Evolutionary conservation across 1,284 basidiomycete species (phyloP).

Genomic region (Sporisorium exsertum): DNA sequence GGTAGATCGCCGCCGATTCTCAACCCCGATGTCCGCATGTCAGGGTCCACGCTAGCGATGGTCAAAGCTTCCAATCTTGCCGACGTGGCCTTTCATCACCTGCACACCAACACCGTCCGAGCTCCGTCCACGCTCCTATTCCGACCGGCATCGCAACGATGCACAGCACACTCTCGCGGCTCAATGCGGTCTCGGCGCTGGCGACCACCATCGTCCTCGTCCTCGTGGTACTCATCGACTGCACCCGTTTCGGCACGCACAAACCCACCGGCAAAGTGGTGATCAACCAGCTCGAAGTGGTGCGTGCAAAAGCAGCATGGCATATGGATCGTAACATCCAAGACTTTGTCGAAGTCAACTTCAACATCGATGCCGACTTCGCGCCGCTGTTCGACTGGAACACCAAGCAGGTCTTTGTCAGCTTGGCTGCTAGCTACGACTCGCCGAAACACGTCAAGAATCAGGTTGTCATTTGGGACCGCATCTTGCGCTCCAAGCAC

Average conservation of each 20-base stretch:
- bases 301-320: constrained; percentile 40
- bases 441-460: constrained; percentile 71
- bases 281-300: constrained; percentile 75
- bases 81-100: neutral
- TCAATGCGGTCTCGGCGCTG: constrained; percentile 80
- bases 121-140: too few relatives aligned
- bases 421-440: constrained; percentile 51
- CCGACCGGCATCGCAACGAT: constrained; percentile 12
- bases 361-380: constrained; percentile 74
- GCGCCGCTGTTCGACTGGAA: constrained; percentile 89
- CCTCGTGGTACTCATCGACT: constrained; percentile 70
- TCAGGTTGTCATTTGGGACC: constrained; percentile 89
- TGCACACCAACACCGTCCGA: too few relatives aligned
- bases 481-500: constrained; percentile 81
- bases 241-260: constrained; percentile 44
- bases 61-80: neutral
- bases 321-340: constrained; percentile 60
- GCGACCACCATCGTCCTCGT: constrained; percentile 74
- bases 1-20: too few relatives aligned
- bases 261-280: constrained; percentile 74
- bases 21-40: neutral
- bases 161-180: constrained; percentile 74
- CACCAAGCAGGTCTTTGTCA: constrained; percentile 88
- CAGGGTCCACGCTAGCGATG: neutral
- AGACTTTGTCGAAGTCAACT: constrained; percentile 54